Conservation (phyloP, 495 filamentous ascomycete species). For the Aspergillus haitiensis region DNA sequence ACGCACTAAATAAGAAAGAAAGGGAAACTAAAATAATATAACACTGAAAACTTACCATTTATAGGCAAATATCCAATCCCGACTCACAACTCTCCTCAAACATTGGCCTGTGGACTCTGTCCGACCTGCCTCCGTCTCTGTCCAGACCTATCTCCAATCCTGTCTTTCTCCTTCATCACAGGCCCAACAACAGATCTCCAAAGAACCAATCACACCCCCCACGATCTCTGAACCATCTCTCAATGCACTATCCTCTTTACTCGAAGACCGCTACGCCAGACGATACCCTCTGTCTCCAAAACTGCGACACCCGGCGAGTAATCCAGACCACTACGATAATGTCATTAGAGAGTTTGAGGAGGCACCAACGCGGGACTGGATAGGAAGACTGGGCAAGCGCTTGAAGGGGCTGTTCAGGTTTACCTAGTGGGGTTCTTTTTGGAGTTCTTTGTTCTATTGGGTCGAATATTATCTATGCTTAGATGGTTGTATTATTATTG, state of each 20-base stretch:
- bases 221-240: slow-evolving; percentile 57
- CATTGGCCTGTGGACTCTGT: slow-evolving; percentile 79
- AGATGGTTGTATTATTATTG: slow-evolving; percentile 1
- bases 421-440: slow-evolving; percentile 30
- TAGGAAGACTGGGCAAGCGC: slow-evolving; percentile 55
- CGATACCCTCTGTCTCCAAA: slow-evolving; percentile 64
- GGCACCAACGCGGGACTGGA: slow-evolving; percentile 62
- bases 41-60: too few species aligned
- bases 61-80: slow-evolving; percentile 55
- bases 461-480: slow-evolving; percentile 13
- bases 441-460: slow-evolving; percentile 1
- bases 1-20: too few species aligned
- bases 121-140: slow-evolving; percentile 69
- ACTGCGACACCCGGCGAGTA: slow-evolving; percentile 67
- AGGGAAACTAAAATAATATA: too few species aligned
- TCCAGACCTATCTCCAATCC: slow-evolving; percentile 67
- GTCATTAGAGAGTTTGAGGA: slow-evolving; percentile 71
- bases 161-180: slow-evolving; percentile 50
- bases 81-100: slow-evolving; percentile 54
- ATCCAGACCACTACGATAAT: slow-evolving; percentile 74
- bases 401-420: slow-evolving; percentile 66
- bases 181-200: slow-evolving; percentile 20
- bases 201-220: slow-evolving; percentile 22
- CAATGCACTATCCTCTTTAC: slow-evolving; percentile 71
- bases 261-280: slow-evolving; percentile 70